Percentiles rank a stretch among this genome's conserved stretches.
These are phyloP conservation scores for Populus davidiana DNA, from an alignment of 345 rosid species.

Conservation along the genomic window DNA sequence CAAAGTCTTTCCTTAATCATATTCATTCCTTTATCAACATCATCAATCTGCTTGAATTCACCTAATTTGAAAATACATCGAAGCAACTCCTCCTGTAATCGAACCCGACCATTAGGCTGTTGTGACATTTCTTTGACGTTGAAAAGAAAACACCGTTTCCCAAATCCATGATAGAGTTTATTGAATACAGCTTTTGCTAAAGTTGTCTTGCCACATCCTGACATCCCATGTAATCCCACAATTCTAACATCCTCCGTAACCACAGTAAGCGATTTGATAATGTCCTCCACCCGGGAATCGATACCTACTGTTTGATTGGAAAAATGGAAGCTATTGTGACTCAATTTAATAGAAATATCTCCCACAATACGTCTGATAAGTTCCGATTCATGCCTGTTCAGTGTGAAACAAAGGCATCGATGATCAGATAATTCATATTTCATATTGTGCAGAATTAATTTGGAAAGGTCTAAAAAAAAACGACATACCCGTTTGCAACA, in stretches of 20 bases:
- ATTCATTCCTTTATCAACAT: conserved; percentile 5
- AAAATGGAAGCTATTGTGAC: neutral
- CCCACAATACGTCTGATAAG: conserved; percentile 28
- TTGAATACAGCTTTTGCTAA: neutral
- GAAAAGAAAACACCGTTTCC: neutral
- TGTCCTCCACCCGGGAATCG: neutral
- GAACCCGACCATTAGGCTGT: neutral
- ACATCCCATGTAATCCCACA: neutral
- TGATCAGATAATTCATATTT: too few relatives aligned
- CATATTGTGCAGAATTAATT: too few relatives aligned
- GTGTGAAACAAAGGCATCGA: too few relatives aligned
- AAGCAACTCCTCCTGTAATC: neutral
- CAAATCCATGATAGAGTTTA: neutral
- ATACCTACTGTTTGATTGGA: neutral
- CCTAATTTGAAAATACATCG: neutral
- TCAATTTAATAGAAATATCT: conserved; percentile 25
- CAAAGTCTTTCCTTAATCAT: neutral
- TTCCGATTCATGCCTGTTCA: conserved; percentile 24
- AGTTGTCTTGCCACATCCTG: neutral
- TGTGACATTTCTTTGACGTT: neutral
- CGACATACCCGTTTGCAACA: too few relatives aligned
- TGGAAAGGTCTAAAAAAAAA: too few relatives aligned
- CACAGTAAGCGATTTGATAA: conserved; percentile 12
- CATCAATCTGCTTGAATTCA: neutral
- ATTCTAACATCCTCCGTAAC: neutral